These are phyloP conservation scores for Xylaria palmicola DNA, from an alignment of 495 filamentous ascomycete species.

Conservation along the genomic window DNA sequence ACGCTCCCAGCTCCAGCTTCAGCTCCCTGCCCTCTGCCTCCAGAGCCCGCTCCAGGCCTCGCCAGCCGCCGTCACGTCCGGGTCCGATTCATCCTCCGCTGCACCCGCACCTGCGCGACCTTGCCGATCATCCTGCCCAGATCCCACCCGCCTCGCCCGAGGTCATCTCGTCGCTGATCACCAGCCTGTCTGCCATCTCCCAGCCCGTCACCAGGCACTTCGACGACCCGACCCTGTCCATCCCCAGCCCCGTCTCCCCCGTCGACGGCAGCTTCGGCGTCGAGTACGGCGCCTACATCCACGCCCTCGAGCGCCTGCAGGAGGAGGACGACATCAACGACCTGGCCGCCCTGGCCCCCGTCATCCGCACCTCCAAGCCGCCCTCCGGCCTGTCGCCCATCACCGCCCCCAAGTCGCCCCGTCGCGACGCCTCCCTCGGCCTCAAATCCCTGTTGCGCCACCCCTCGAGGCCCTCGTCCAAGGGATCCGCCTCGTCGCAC, in stretches of 20 bases:
- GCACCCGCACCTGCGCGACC: constrained; percentile 21
- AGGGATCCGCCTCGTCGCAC: constrained; percentile 48
- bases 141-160: constrained; percentile 76
- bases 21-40: constrained; percentile 13
- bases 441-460: constrained; percentile 39
- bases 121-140: constrained; percentile 35
- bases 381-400: constrained; percentile 69
- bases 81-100: constrained; percentile 37
- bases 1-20: neutral
- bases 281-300: constrained; percentile 62
- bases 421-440: constrained; percentile 34
- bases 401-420: constrained; percentile 60
- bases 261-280: constrained; percentile 64
- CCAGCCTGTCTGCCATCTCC: constrained; percentile 84
- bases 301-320: constrained; percentile 49
- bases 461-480: constrained; percentile 52
- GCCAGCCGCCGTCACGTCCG: constrained; percentile 35
- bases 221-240: constrained; percentile 56
- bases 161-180: constrained; percentile 91
- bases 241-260: constrained; percentile 41
- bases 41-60: constrained; percentile 35
- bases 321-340: constrained; percentile 56
- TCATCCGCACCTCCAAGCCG: constrained; percentile 82
- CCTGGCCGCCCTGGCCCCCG: constrained; percentile 71
- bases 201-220: constrained; percentile 71